Evolutionary conservation across 2,329 filamentous ascomycete genomes (phyloP), one percentile per base, ranked within the genome.

Genomic region (Neospermospora avenae): DNA sequence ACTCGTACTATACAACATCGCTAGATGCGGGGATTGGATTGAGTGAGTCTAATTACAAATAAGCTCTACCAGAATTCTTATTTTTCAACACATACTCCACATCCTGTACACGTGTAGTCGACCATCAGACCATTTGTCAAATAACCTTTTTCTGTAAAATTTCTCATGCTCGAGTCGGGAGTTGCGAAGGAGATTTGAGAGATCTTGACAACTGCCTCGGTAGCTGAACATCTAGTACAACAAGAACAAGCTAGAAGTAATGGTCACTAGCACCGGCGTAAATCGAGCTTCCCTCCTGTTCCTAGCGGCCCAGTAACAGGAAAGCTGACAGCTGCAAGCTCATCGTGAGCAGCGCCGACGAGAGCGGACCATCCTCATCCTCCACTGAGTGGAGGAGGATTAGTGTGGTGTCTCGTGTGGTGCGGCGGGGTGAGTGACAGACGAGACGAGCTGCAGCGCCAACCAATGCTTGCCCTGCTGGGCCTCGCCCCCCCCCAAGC

Each of bases 271-370:
- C 11, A 11, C n/a, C n/a, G 48, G 48, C 48, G 28, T 37, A 18
- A 35, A 11, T 37, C 31, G 48, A 51, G 18, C 48, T 37, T 51
- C 48, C 48, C 48, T 37, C 35, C 31, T 28, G 48, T 31, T 51
- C 35, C 48, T 51, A 51, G 48, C 48, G 48, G 28, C 28, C 48
- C 31, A 51, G n/a, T 51, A 51, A 28, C 35, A 51, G 48, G 28
- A 20, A 13, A 20, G 49, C 34, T n/a, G 16, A 13, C 31, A 41
- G 6, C 28, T 31, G n/a, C n/a, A n/a, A n/a, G n/a, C n/a, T n/a
- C n/a, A n/a, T n/a, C n/a, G n/a, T n/a, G n/a, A n/a, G n/a, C n/a
- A n/a, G n/a, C n/a, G n/a, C n/a, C n/a, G n/a, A n/a, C n/a, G n/a
- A n/a, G 25, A 53, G 18, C 44, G 11, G 18, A 48, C n/a, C 18